phyloP scores from a whole-genome alignment of 1,139 yeast species.

The Arxiozyma heterogenica region DNA sequence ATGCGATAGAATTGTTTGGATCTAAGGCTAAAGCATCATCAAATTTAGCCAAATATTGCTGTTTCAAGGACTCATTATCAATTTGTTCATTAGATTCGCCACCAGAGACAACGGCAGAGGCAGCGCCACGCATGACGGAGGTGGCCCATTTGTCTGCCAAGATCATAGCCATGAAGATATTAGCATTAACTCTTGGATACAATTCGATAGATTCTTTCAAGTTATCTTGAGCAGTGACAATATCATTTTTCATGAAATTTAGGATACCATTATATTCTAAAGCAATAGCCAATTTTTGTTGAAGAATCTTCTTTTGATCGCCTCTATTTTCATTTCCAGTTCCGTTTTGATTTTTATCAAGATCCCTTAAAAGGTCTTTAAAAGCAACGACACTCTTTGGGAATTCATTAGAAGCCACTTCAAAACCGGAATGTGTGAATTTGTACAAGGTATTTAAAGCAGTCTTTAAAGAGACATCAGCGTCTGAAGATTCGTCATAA shows the following conservation, averaged over 20 bases:
- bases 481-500: constrained; percentile 43
- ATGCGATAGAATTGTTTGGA: constrained; percentile 69
- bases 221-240: constrained; percentile 49
- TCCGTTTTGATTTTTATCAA: constrained; percentile 2
- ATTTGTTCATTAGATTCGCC: neutral
- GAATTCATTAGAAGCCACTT: constrained; percentile 61
- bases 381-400: constrained; percentile 57
- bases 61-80: constrained; percentile 40
- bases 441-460: constrained; percentile 57
- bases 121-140: neutral
- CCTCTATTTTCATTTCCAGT: constrained; percentile 26
- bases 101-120: neutral
- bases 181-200: constrained; percentile 73
- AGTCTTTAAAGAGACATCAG: constrained; percentile 54
- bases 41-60: constrained; percentile 42
- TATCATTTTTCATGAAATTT: constrained; percentile 71
- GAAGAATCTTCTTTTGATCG: constrained; percentile 31
- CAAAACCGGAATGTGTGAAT: constrained; percentile 65
- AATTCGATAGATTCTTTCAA: constrained; percentile 57
- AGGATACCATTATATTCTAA: constrained; percentile 78
- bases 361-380: constrained; percentile 31
- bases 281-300: constrained; percentile 55
- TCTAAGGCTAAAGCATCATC: constrained; percentile 62
- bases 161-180: constrained; percentile 75
- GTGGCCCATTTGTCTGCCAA: constrained; percentile 61